Percentiles rank a stretch among this genome's conserved stretches.
These are phyloP conservation scores for Jatropha podagrica DNA, from an alignment of 441 rosid species.

Conservation along the genomic window DNA sequence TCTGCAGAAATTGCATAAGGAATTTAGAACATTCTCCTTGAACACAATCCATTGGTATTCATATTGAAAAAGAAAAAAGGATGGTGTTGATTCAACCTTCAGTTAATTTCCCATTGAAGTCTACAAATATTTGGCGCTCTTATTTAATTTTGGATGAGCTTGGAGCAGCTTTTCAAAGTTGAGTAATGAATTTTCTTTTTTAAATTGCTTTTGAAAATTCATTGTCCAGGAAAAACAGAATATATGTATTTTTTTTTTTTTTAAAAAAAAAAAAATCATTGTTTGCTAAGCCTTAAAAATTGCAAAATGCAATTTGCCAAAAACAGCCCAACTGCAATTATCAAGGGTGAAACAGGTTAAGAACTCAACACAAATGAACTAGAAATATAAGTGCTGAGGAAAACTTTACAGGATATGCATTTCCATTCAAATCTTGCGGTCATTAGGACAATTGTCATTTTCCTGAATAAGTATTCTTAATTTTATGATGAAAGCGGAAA, in stretches of 20 bases:
- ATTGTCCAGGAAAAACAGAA: too few species aligned
- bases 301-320: too few species aligned
- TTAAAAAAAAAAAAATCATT: too few species aligned
- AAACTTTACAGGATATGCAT: too few species aligned
- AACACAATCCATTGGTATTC: neutral
- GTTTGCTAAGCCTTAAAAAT: too few species aligned
- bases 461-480: neutral
- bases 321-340: too few species aligned
- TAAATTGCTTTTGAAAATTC: too few species aligned
- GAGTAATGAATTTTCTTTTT: neutral
- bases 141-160: neutral
- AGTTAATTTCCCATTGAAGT: neutral
- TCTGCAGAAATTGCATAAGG: conserved; percentile 36
- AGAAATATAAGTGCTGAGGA: neutral
- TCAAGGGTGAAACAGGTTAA: neutral
- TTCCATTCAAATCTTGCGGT: neutral
- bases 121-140: neutral
- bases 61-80: neutral
- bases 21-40: neutral
- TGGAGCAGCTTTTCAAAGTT: too few species aligned
- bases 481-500: neutral
- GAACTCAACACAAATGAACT: neutral
- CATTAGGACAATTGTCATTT: neutral
- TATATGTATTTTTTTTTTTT: too few species aligned
- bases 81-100: neutral